A percentile compares a stretch with the other conserved stretches of the same genome.
These are phyloP conservation scores for Saturnispora silvae DNA, from an alignment of 805 yeast genomes.

Conservation along the genomic window DNA sequence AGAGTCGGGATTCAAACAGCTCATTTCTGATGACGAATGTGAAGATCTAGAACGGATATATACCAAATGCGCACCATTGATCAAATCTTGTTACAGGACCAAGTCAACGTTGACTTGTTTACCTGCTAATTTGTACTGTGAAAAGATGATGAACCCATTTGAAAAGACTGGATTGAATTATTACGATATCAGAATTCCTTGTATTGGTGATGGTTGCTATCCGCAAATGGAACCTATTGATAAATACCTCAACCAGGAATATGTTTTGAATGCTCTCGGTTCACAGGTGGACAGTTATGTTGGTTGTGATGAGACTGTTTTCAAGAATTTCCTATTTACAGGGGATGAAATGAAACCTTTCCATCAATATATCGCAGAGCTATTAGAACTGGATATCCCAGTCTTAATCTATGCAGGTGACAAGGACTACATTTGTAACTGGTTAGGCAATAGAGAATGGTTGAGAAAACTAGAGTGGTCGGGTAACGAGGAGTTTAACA, in stretches of 20 bases:
- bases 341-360: slow-evolving; percentile 94
- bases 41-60: slow-evolving; percentile 52
- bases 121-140: slow-evolving; percentile 87
- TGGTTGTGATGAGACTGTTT: slow-evolving; percentile 69
- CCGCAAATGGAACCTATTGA: slow-evolving; percentile 67
- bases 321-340: slow-evolving; percentile 67
- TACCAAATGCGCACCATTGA: slow-evolving; percentile 69
- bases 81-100: slow-evolving; percentile 66
- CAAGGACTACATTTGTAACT: slow-evolving; percentile 91
- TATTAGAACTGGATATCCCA: slow-evolving; percentile 66
- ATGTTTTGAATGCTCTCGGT: slow-evolving; percentile 75
- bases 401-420: slow-evolving; percentile 91
- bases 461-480: slow-evolving; percentile 50
- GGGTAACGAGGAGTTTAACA: slow-evolving; percentile 11
- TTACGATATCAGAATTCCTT: slow-evolving; percentile 75
- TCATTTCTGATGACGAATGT: slow-evolving; percentile 73
- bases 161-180: slow-evolving; percentile 81
- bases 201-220: slow-evolving; percentile 69
- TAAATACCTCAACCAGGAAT: slow-evolving; percentile 63
- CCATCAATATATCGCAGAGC: slow-evolving; percentile 60
- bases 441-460: slow-evolving; percentile 93
- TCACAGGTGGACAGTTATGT: slow-evolving; percentile 75
- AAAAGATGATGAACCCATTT: slow-evolving; percentile 73
- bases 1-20: slow-evolving; percentile 70
- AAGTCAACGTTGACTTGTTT: slow-evolving; percentile 76